These are phyloP conservation scores for Beverwykella pulmonaria DNA, from an alignment of 495 filamentous ascomycete genomes.

Conservation along the genomic window DNA sequence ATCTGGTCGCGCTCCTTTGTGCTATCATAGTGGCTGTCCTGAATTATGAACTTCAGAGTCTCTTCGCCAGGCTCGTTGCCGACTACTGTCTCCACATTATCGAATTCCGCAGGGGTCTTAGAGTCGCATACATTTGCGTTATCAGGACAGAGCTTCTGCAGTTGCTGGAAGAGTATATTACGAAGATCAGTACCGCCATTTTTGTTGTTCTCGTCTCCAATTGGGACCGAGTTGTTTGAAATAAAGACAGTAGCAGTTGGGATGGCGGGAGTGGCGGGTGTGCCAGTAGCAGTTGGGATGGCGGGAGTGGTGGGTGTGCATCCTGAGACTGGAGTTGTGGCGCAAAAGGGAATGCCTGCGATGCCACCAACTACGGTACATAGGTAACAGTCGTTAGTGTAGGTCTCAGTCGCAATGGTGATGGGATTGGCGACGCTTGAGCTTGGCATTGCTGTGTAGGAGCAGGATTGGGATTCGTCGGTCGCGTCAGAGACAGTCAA, in stretches of 20 bases:
- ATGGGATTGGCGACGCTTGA: slow-evolving; percentile 9
- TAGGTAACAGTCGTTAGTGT: background rate
- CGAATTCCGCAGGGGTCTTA: background rate
- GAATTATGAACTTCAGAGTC: background rate
- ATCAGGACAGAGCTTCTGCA: slow-evolving; percentile 1
- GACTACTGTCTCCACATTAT: background rate
- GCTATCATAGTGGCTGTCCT: slow-evolving; percentile 6
- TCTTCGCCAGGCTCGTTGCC: background rate
- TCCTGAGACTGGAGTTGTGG: background rate
- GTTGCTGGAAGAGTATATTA: background rate
- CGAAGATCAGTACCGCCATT: background rate
- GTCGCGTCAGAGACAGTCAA: background rate
- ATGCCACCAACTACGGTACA: slow-evolving; percentile 8
- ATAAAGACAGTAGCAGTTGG: slow-evolving; percentile 1
- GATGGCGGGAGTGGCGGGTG: too few relatives aligned
- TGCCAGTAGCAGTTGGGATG: too few relatives aligned
- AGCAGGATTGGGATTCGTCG: background rate
- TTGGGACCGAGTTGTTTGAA: slow-evolving; percentile 5
- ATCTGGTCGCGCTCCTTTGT: slow-evolving; percentile 1
- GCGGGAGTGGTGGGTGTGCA: background rate
- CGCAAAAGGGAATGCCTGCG: background rate
- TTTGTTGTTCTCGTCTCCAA: slow-evolving; percentile 5
- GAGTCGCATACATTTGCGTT: background rate
- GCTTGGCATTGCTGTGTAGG: slow-evolving; percentile 5
- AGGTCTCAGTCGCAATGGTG: background rate